phyloP scores from a whole-genome alignment of 352 stramenopile genomes.

The Phytopythium kandeliae region DNA sequence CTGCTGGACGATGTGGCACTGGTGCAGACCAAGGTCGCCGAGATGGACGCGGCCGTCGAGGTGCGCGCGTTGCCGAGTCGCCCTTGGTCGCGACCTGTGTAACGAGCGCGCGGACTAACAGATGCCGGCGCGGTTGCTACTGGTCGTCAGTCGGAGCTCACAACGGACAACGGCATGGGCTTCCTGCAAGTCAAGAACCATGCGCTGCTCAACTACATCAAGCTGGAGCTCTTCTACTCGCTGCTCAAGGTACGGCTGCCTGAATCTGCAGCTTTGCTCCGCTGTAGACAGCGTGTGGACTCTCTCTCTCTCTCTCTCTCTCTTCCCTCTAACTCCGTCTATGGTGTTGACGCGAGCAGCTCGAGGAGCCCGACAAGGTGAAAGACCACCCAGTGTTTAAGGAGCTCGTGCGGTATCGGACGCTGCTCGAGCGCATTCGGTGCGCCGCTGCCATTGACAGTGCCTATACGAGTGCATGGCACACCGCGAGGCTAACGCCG shows the following conservation, averaged over 20 bases:
- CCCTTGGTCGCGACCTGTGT: no score
- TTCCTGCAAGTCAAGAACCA: conserved; percentile 88
- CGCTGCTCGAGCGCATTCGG: conserved; percentile 79
- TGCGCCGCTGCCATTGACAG: conserved; percentile 9
- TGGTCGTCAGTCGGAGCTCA: conserved; percentile 41
- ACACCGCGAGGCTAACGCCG: no score
- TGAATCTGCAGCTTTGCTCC: no score
- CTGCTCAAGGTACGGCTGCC: conserved; percentile 81
- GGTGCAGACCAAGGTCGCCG: conserved; percentile 48
- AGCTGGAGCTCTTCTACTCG: conserved; percentile 83
- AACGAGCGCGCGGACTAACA: background rate
- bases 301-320: no score
- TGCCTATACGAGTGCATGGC: no score
- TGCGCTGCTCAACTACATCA: conserved; percentile 79
- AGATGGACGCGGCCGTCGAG: conserved; percentile 33
- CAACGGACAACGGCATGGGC: conserved; percentile 61
- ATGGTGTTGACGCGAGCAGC: conserved; percentile 15
- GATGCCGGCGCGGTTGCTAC: background rate
- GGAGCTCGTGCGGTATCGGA: conserved; percentile 80
- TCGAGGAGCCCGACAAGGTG: conserved; percentile 64
- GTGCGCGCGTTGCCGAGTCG: no score
- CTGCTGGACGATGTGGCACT: conserved; percentile 49
- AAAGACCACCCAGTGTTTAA: conserved; percentile 81
- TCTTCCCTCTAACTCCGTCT: background rate
- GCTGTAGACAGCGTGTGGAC: no score